These are phyloP conservation scores for Anisogramma anomala DNA, from an alignment of 2,329 filamentous ascomycete species.

Conservation along the genomic window DNA sequence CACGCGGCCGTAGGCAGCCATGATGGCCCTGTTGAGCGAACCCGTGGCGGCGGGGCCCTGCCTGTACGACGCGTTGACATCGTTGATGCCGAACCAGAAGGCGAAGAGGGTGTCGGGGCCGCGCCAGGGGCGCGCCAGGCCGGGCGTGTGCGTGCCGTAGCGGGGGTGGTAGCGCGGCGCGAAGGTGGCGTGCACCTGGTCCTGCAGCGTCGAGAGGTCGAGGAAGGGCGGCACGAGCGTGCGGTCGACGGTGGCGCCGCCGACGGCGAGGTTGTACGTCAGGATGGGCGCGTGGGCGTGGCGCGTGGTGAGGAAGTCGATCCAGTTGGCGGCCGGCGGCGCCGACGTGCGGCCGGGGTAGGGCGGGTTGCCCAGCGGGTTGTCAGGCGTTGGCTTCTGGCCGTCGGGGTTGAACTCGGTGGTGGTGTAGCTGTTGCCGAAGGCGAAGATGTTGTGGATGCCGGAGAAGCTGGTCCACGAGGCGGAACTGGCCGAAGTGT, in stretches of 20 bases:
- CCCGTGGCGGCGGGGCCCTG: constrained; percentile 20
- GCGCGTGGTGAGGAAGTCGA: constrained; percentile 35
- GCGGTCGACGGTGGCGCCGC: constrained; percentile 42
- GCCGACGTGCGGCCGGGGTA: constrained; percentile 40
- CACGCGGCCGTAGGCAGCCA: constrained; percentile 29
- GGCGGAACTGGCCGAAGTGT: constrained; percentile 17
- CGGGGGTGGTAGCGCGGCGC: constrained; percentile 20
- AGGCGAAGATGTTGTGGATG: constrained; percentile 31
- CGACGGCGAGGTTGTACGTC: constrained; percentile 43
- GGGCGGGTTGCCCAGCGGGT: constrained; percentile 51
- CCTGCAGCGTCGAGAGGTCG: constrained; percentile 35
- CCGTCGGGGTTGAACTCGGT: constrained; percentile 41
- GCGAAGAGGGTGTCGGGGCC: constrained; percentile 30
- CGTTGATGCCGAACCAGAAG: constrained; percentile 45
- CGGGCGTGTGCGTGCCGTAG: constrained; percentile 27
- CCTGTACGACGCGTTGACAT: constrained; percentile 38
- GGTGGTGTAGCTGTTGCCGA: constrained; percentile 16
- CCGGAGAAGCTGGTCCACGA: constrained; percentile 26
- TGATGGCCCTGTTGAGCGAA: constrained; percentile 26
- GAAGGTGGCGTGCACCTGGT: constrained; percentile 37
- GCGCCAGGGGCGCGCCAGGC: constrained; percentile 25
- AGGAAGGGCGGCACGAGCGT: constrained; percentile 38
- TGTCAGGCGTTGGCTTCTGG: constrained; percentile 35
- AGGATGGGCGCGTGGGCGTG: constrained; percentile 35
- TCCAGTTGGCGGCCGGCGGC: constrained; percentile 38